A percentile compares a stretch with the other conserved stretches of the same genome.
These are phyloP conservation scores for Ogataea wickerhamii DNA, from an alignment of 805 yeast species.

Conservation along the genomic window DNA sequence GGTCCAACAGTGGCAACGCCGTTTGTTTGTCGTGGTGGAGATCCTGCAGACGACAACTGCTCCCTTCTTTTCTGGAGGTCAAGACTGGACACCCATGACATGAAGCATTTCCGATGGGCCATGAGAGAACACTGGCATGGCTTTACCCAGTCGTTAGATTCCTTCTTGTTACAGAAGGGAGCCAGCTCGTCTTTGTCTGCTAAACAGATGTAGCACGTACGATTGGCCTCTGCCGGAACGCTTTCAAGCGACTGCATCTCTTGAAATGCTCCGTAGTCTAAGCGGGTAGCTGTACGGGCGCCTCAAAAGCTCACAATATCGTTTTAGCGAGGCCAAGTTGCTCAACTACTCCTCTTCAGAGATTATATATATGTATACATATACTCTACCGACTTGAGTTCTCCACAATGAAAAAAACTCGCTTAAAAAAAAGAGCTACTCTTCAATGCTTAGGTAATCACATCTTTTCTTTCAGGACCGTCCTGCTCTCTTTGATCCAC, in stretches of 20 bases:
- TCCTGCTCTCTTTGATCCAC: background rate
- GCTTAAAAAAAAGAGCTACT: too few relatives aligned
- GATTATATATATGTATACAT: too few relatives aligned
- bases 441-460: background rate
- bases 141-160: slow-evolving; percentile 39
- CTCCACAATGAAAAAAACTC: too few relatives aligned
- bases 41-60: background rate
- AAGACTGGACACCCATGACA: slow-evolving; percentile 38
- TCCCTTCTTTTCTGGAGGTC: slow-evolving; percentile 22
- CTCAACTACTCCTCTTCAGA: too few relatives aligned
- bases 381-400: too few relatives aligned
- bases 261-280: background rate
- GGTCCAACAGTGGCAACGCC: slow-evolving; percentile 1
- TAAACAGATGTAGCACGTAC: slow-evolving; percentile 30
- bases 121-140: slow-evolving; percentile 44
- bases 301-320: too few relatives aligned
- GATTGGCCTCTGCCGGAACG: slow-evolving; percentile 9
- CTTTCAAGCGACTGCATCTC: slow-evolving; percentile 20
- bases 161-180: slow-evolving; percentile 27
- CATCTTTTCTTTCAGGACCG: background rate
- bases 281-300: too few relatives aligned
- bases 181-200: slow-evolving; percentile 31
- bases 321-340: too few relatives aligned
- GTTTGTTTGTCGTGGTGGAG: slow-evolving; percentile 4
- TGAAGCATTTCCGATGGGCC: slow-evolving; percentile 44